Conservation (phyloP, 768 basidiomycete species). For the Naganishia antarctica region DNA sequence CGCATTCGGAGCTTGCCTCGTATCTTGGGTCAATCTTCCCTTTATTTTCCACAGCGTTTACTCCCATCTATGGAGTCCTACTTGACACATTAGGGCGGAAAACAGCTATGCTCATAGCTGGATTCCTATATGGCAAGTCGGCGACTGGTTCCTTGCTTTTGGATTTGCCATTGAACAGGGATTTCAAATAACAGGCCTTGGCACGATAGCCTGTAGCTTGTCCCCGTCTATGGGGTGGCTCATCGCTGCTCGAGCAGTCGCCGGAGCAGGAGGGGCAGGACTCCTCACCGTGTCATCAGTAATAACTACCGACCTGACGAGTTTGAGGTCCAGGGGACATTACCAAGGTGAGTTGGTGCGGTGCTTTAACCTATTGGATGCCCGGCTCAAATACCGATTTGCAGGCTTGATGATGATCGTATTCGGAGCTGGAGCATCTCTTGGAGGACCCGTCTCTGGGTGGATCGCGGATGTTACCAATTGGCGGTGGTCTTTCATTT, state of each 20-base stretch:
- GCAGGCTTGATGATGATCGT: conserved; percentile 47
- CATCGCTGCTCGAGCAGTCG: conserved; percentile 24
- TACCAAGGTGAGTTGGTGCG: conserved; percentile 41
- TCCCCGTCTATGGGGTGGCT: conserved; percentile 24
- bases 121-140: conserved; percentile 36
- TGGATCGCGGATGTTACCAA: conserved; percentile 44
- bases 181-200: conserved; percentile 1
- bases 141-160: no score
- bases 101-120: conserved; percentile 43
- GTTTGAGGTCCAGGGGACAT: conserved; percentile 42
- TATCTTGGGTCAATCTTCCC: conserved; percentile 45
- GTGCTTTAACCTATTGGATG: background rate
- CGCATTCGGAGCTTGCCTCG: conserved; percentile 44
- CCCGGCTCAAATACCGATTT: background rate
- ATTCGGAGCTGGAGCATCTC: conserved; percentile 44
- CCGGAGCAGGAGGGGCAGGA: conserved; percentile 39
- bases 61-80: conserved; percentile 45
- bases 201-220: conserved; percentile 26
- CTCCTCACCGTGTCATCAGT: conserved; percentile 46
- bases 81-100: conserved; percentile 45
- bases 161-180: background rate
- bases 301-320: conserved; percentile 46
- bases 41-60: conserved; percentile 43
- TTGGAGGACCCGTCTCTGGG: conserved; percentile 45
- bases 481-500: conserved; percentile 45